phyloP scores from a whole-genome alignment of 352 stramenopile species.

The Paralagenidium karlingii region DNA sequence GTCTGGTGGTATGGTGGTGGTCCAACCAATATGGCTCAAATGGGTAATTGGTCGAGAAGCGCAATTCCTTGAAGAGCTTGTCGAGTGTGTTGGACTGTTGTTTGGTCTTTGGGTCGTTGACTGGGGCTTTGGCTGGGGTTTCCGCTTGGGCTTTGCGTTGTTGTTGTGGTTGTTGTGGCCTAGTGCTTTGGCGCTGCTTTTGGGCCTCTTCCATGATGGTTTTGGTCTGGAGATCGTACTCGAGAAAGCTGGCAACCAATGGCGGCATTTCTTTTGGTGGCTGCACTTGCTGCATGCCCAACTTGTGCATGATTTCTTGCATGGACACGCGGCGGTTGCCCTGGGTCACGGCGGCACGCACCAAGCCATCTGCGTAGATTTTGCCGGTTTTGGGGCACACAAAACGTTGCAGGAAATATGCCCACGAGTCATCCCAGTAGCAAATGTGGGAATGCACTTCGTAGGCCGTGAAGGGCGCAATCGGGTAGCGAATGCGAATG shows the following conservation, averaged over 20 bases:
- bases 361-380: conserved; percentile 35
- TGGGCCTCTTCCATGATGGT: conserved; percentile 16
- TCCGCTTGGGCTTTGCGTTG: not conserved
- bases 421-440: conserved; percentile 42
- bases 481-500: conserved; percentile 47
- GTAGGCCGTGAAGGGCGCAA: conserved; percentile 38
- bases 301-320: conserved; percentile 9
- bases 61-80: too few relatives aligned
- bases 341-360: conserved; percentile 13
- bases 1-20: too few relatives aligned
- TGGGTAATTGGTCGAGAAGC: too few relatives aligned
- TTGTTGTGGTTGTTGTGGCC: not conserved
- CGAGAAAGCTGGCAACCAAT: conserved; percentile 12
- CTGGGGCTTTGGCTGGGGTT: too few relatives aligned
- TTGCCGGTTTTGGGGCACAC: conserved; percentile 31
- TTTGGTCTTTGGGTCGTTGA: too few relatives aligned
- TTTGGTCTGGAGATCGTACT: conserved; percentile 20
- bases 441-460: conserved; percentile 42
- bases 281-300: conserved; percentile 1
- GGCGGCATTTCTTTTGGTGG: conserved; percentile 1
- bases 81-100: too few relatives aligned
- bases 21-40: too few relatives aligned
- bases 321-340: conserved; percentile 10
- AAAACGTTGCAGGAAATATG: conserved; percentile 52
- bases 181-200: conserved; percentile 8